Percentiles rank a stretch among this genome's conserved stretches.
These are phyloP conservation scores for Phytophthora agathidicida DNA, from an alignment of 352 stramenopile genomes.

Conservation along the genomic window DNA sequence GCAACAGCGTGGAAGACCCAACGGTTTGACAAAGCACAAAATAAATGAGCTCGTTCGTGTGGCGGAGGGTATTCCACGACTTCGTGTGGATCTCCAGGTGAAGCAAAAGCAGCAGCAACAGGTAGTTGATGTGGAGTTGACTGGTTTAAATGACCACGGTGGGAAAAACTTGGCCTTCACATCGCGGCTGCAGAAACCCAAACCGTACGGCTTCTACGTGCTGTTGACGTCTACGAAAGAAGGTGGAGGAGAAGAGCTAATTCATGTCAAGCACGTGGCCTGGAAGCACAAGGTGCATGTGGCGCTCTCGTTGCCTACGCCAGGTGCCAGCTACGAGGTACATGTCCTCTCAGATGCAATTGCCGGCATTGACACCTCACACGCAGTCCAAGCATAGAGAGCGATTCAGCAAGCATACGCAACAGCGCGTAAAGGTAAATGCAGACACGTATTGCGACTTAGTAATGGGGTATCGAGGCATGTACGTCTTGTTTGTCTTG, in stretches of 20 bases:
- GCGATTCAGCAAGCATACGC: not conserved
- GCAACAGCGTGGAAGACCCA: constrained; percentile 16
- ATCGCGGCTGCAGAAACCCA: constrained; percentile 62
- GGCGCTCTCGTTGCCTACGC: constrained; percentile 34
- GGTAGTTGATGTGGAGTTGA: constrained; percentile 48
- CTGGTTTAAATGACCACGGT: constrained; percentile 32
- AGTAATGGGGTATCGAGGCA: constrained; percentile 7
- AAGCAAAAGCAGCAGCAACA: constrained; percentile 31
- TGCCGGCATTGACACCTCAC: constrained; percentile 43
- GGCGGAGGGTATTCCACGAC: constrained; percentile 48
- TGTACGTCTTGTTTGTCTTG: constrained; percentile 12
- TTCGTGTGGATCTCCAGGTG: constrained; percentile 34
- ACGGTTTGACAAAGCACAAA: constrained; percentile 38
- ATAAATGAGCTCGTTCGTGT: constrained; percentile 53
- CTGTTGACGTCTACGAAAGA: constrained; percentile 45
- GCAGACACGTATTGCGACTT: constrained; percentile 18
- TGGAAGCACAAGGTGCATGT: constrained; percentile 50
- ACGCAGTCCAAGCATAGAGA: constrained; percentile 13
- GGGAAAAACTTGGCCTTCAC: constrained; percentile 41
- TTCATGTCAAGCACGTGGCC: constrained; percentile 70
- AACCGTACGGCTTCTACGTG: constrained; percentile 78
- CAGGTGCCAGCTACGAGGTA: constrained; percentile 28
- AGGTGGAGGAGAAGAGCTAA: constrained; percentile 25
- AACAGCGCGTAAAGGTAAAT: constrained; percentile 10
- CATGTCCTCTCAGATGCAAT: constrained; percentile 67